phyloP scores from a whole-genome alignment of 352 stramenopile species.

The Globisporangium paroecandrum region DNA sequence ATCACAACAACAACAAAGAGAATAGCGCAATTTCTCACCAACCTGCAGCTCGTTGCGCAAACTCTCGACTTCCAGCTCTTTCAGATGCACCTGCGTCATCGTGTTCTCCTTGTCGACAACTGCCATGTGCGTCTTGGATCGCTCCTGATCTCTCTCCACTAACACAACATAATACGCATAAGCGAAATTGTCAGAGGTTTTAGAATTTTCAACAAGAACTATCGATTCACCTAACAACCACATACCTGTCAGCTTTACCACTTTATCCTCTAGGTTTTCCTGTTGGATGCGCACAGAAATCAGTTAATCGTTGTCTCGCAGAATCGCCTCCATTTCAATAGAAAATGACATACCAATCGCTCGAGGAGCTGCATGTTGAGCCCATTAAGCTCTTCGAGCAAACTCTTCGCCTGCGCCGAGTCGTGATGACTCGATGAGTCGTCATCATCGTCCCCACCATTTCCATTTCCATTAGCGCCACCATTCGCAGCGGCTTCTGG shows the following conservation, averaged over 20 bases:
- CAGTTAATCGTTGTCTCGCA: neutral
- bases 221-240: neutral
- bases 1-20: neutral
- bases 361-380: slow-evolving; percentile 85
- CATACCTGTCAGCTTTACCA: slow-evolving; percentile 58
- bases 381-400: slow-evolving; percentile 79
- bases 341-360: slow-evolving; percentile 43
- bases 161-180: neutral
- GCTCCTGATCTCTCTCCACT: slow-evolving; percentile 76
- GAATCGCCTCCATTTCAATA: neutral
- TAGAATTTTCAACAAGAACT: neutral
- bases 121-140: slow-evolving; percentile 58
- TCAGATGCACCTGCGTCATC: slow-evolving; percentile 36
- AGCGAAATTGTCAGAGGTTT: neutral
- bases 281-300: slow-evolving; percentile 18
- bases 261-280: slow-evolving; percentile 70
- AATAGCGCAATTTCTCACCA: neutral
- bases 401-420: slow-evolving; percentile 51
- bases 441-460: slow-evolving; percentile 17
- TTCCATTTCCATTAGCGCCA: neutral
- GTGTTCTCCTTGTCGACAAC: slow-evolving; percentile 69
- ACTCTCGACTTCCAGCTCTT: slow-evolving; percentile 44
- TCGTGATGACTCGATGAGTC: slow-evolving; percentile 20
- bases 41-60: slow-evolving; percentile 54
- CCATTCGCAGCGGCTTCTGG: slow-evolving; percentile 1